A percentile compares a stretch with the other conserved stretches of the same genome.
phyloP scores from a whole-genome alignment of 2,329 filamentous ascomycete species.

The Fusarium multiceps region DNA sequence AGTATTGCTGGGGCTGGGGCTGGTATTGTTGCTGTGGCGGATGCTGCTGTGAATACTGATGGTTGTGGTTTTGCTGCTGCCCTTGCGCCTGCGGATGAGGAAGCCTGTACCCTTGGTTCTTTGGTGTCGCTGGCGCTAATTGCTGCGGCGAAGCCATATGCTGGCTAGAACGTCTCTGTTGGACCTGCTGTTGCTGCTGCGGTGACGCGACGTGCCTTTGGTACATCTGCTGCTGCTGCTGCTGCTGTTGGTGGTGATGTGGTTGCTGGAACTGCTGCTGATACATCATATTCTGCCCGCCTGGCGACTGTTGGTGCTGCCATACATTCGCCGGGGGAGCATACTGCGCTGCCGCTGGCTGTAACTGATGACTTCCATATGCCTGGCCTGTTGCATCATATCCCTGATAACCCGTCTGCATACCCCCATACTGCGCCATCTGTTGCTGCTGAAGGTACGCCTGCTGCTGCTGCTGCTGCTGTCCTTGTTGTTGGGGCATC shows the following conservation, averaged over 20 bases:
- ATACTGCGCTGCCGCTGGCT: conserved; percentile 42
- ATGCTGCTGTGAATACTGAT: conserved; percentile 30
- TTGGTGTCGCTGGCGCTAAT: conserved; percentile 37
- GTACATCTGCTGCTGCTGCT: conserved; percentile 39
- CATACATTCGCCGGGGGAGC: conserved; percentile 47
- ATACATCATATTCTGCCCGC: conserved; percentile 41
- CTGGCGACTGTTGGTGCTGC: conserved; percentile 49
- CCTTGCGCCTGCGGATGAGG: conserved; percentile 36
- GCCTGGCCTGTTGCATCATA: conserved; percentile 39
- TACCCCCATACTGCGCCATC: conserved; percentile 41
- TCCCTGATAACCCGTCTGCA: conserved; percentile 40
- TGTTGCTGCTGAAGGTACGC: conserved; percentile 42
- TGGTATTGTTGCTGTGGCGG: conserved; percentile 34
- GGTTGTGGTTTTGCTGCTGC: conserved; percentile 35
- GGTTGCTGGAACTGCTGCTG: conserved; percentile 48
- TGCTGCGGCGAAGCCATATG: conserved; percentile 37
- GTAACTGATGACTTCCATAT: conserved; percentile 39
- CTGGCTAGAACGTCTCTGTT: conserved; percentile 34
- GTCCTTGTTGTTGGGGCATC: conserved; percentile 41
- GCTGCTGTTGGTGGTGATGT: conserved; percentile 45
- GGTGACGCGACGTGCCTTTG: conserved; percentile 46
- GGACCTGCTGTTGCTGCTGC: conserved; percentile 36
- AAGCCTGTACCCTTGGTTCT: conserved; percentile 39
- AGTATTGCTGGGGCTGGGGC: conserved; percentile 30
- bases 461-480: conserved; percentile 46